Conservation (phyloP, 352 stramenopile species). For the Halophytophthora polymorphica region DNA sequence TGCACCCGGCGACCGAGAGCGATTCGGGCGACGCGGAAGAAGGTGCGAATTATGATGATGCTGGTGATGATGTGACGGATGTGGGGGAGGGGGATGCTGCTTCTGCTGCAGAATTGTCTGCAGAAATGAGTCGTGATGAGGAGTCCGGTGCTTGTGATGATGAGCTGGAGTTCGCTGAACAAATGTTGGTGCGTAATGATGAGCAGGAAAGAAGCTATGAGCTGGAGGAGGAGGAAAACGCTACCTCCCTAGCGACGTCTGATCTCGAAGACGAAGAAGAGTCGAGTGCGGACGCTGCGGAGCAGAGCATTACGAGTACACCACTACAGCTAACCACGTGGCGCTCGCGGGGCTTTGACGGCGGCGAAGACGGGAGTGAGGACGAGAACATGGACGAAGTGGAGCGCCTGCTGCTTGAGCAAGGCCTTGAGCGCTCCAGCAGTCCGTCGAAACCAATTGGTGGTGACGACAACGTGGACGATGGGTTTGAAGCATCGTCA, state of each 20-base stretch:
- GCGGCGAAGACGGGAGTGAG: conserved; percentile 2
- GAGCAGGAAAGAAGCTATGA: conserved; percentile 33
- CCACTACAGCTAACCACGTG: conserved; percentile 7
- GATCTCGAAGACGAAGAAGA: conserved; percentile 20
- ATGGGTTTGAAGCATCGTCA: conserved; percentile 24
- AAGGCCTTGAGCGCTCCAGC: conserved; percentile 17
- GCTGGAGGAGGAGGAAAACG: conserved; percentile 8
- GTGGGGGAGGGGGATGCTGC: conserved; percentile 12
- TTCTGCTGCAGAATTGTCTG: conserved; percentile 19
- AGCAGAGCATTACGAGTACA: conserved; percentile 12
- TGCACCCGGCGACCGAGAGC: conserved; percentile 9
- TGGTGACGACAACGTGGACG: conserved; percentile 36
- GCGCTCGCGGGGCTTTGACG: conserved; percentile 12
- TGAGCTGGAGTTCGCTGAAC: conserved; percentile 26
- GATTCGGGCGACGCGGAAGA: conserved; percentile 13
- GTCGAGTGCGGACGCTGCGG: conserved; percentile 15
- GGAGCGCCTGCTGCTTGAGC: conserved; percentile 25
- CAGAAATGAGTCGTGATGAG: conserved; percentile 26
- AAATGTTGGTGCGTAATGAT: conserved; percentile 24
- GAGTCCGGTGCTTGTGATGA: conserved; percentile 18
- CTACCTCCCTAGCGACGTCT: conserved; percentile 16
- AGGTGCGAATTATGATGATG: conserved; percentile 29
- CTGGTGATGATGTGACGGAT: conserved; percentile 17
- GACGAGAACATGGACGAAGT: conserved; percentile 26
- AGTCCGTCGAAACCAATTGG: conserved; percentile 23